Evolutionary conservation across 2,329 filamentous ascomycete species (phyloP).

Genomic region (Colletotrichum costaricense): DNA sequence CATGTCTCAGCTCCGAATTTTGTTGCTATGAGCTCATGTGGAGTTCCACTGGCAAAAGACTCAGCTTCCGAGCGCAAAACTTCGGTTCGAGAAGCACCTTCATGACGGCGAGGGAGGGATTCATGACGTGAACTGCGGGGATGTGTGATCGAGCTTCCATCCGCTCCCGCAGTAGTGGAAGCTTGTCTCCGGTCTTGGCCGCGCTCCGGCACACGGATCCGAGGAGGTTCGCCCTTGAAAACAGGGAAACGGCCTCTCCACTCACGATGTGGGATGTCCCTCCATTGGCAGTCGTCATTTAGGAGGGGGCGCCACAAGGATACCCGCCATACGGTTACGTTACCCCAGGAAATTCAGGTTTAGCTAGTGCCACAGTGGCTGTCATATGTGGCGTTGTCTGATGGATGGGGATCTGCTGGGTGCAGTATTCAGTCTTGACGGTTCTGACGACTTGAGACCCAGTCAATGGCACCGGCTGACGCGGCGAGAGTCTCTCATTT

Average conservation of each 20-base stretch:
- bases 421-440: background rate
- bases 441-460: background rate
- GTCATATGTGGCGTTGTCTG: constrained; percentile 21
- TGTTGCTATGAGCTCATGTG: constrained; percentile 36
- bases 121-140: constrained; percentile 34
- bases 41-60: constrained; percentile 5
- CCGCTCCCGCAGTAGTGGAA: constrained; percentile 14
- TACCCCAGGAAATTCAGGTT: constrained; percentile 22
- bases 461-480: constrained; percentile 14
- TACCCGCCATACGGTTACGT: constrained; percentile 26
- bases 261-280: background rate
- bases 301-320: background rate
- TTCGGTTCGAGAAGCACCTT: background rate
- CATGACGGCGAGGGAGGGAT: constrained; percentile 34
- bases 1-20: constrained; percentile 4
- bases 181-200: constrained; percentile 12
- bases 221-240: constrained; percentile 27
- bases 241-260: constrained; percentile 32
- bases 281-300: constrained; percentile 36
- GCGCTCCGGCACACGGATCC: constrained; percentile 32
- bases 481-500: constrained; percentile 4
- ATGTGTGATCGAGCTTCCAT: background rate
- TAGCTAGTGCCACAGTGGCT: constrained; percentile 12
- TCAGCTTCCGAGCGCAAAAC: constrained; percentile 4
- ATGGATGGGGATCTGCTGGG: background rate